Evolutionary conservation across 2,329 filamentous ascomycete species (phyloP), one percentile per base, ranked within the genome.

Genomic region (Pseudogymnoascus sp.): DNA sequence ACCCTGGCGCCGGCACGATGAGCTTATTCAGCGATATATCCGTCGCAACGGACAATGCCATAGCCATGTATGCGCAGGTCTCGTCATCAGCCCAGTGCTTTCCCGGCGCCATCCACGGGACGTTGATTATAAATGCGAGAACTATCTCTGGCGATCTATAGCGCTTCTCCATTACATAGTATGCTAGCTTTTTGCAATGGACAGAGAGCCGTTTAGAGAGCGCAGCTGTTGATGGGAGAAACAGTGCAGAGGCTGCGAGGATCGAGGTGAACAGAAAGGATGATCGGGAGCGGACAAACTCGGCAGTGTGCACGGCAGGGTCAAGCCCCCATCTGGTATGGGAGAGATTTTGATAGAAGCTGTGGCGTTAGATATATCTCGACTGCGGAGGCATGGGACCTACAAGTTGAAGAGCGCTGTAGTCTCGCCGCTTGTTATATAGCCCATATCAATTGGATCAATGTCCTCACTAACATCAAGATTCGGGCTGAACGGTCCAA

Each of bases 281-380:
- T 0, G 88, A 91, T 59, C 87, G 83, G 1, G 80, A 80, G 15
- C 87, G 84, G 2, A 88, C 86, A 68, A 89, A 91, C 0, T 79
- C 74, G 17, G 84, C 78, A 0, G 83, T 89, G 69, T 90, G 88
- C 4, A 90, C 76, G 13, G 82, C 72, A 1, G 87, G 86, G 68
- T 90, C 88, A 8, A 90, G 82, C 0, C 88, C 88, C 88, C 88
- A 91, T 71, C 88, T 77, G 0, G 88, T 91, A 71, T 91, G 88
- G 1, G 87, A 84, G 4, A 91, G 80, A 60, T 87, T 86, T 23
- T 85, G 79, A 69, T 89, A 85, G 68, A 90, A 91, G 69, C 86
- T 89, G 62, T 17, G 26, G 13, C 35, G 61, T 15, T 63, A 38
- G 61, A 61, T 42, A 63, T 13, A 59, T 65, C 66, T 63, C 38